Evolutionary conservation across 1,139 yeast genomes (phyloP), one percentile per base, ranked within the genome.

Genomic region (Candida smagusa): DNA sequence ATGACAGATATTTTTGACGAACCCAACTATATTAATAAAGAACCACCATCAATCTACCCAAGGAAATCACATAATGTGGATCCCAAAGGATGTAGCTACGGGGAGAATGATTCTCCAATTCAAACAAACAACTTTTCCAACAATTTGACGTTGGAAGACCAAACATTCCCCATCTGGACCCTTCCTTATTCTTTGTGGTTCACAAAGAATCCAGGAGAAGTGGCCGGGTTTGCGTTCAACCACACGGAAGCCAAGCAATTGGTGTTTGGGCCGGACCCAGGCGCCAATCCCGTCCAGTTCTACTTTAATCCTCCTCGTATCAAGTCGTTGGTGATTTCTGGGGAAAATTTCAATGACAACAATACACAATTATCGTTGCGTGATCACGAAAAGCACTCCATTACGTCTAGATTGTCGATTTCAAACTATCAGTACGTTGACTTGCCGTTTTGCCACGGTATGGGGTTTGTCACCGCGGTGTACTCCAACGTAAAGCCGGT

Each of bases 381-480:
- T 7, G 49, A 63, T 34, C 69, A 63, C 41, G 42, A 52, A n/a
- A 69, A 68, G 41, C 45, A 67, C 42, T 63, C 73, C 1, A 65
- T 66, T 7, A 54, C 56, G 11, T 55, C 72, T 2, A 49, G 49
- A 16, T 43, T 63, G 36, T 45, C 9, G 34, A 38, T 13, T 46
- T 50, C 46, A 8, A 42, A 52, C 6, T 46, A 50, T 11, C 48
- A 49, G 22, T 40, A 45, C 22, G 53, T 70, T 16, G 50, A 56
- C 6, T 28, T 65, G 24, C 75, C 75, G 1, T 52, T 70, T 36
- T 66, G 59, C 12, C 69, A 67, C 26, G 94, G 94, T 11, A 81
- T 81, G 84, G 90, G 90, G 0, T 77, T 82, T 42, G 61, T 81
- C 9, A 77, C 87, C 4, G 82, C 84, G 2, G 64, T 80, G 3